phyloP scores from a whole-genome alignment of 2,329 filamentous ascomycete species.

The Didymella arachidicola region DNA sequence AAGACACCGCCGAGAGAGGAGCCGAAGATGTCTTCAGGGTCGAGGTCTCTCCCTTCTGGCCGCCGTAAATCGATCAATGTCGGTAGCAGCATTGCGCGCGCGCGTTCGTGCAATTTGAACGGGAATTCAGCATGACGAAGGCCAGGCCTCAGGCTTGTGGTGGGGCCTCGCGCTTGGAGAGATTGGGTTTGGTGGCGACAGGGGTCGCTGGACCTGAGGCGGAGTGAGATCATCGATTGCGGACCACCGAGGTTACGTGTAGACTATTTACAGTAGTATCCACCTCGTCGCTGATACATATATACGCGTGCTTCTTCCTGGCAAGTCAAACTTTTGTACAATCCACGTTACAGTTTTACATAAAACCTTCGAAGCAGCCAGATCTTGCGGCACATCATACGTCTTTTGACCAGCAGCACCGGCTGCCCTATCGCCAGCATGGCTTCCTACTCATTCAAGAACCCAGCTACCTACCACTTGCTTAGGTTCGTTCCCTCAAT shows the following conservation, averaged over 20 bases:
- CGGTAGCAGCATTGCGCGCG: conserved; percentile 36
- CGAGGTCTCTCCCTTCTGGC: conserved; percentile 36
- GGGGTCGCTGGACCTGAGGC: not conserved
- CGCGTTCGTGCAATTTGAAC: not conserved
- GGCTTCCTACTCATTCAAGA: conserved; percentile 62
- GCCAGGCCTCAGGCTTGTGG: conserved; percentile 4
- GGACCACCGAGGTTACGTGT: conserved; percentile 3
- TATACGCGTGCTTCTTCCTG: too few relatives aligned
- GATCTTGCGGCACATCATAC: not conserved
- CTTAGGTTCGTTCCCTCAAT: conserved; percentile 62
- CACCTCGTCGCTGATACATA: not conserved
- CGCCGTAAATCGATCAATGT: conserved; percentile 41
- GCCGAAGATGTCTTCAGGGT: conserved; percentile 68
- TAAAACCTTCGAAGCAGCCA: not conserved
- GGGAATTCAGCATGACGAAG: not conserved
- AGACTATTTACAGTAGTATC: not conserved
- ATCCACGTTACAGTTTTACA: not conserved
- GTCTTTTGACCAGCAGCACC: not conserved
- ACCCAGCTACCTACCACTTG: conserved; percentile 77
- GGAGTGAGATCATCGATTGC: conserved; percentile 30
- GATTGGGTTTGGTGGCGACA: conserved; percentile 1
- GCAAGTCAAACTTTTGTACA: too few relatives aligned
- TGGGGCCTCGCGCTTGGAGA: conserved; percentile 3
- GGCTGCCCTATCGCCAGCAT: conserved; percentile 34
- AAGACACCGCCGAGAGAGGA: conserved; percentile 70